Percentiles rank a stretch among this genome's conserved stretches.
These are phyloP conservation scores for Entoloma clypeatum DNA, from an alignment of 1,284 basidiomycete species.

Conservation along the genomic window DNA sequence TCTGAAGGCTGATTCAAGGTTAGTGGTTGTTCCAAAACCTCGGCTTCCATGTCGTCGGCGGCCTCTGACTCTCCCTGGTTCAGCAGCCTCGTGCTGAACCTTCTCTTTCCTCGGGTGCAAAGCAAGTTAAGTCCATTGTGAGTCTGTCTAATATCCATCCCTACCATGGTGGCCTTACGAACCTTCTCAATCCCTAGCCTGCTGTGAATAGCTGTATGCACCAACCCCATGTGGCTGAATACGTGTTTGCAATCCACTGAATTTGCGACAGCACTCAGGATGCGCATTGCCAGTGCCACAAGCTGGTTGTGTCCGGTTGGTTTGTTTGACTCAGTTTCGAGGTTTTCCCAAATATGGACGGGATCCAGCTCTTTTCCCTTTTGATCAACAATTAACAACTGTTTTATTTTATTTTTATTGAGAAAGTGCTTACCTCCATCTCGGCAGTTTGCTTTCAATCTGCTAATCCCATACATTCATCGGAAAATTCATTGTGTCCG, in stretches of 20 bases:
- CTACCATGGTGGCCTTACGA: neutral
- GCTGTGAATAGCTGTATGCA: constrained; percentile 14
- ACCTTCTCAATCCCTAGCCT: constrained; percentile 14
- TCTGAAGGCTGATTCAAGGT: too few species aligned
- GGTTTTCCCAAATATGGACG: constrained; percentile 11
- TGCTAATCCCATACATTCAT: constrained; percentile 3
- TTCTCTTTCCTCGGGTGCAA: neutral
- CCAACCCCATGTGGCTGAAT: constrained; percentile 15
- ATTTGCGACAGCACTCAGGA: constrained; percentile 14
- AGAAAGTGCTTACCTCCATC: constrained; percentile 6
- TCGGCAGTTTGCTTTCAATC: constrained; percentile 1
- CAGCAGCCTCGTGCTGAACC: neutral
- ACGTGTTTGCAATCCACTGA: constrained; percentile 13
- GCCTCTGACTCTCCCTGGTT: neutral
- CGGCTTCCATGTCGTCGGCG: neutral
- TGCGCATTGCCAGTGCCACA: constrained; percentile 10
- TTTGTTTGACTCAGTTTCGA: constrained; percentile 8
- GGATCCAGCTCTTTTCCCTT: constrained; percentile 14
- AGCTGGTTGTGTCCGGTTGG: constrained; percentile 10
- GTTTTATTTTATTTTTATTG: too few species aligned
- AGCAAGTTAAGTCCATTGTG: neutral
- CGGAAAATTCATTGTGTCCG: neutral
- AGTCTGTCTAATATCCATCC: neutral
- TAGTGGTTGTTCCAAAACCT: too few species aligned
- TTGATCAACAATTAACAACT: too few species aligned